Evolutionary conservation across 495 filamentous ascomycete species (phyloP).

Genomic region (Penicillium nucicola): DNA sequence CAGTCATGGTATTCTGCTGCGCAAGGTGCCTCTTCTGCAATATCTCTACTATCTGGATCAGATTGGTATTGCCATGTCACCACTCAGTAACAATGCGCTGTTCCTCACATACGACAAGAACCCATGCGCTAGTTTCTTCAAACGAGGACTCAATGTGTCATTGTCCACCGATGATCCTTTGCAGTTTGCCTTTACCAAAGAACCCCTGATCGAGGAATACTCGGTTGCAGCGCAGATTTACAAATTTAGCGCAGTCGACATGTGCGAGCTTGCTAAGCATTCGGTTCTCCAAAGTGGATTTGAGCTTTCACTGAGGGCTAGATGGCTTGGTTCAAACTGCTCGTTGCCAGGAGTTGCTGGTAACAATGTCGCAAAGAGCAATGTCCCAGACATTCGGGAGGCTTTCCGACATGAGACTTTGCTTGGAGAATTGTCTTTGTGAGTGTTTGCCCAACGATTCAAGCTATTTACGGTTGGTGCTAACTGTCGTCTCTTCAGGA

Average conservation of each 20-base stretch:
- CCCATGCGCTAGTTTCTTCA: conserved; percentile 92
- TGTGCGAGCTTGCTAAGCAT: conserved; percentile 97
- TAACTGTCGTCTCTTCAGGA: conserved; percentile 15
- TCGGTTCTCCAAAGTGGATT: conserved; percentile 94
- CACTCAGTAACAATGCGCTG: conserved; percentile 93
- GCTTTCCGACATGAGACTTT: conserved; percentile 84
- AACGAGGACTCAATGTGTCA: conserved; percentile 89
- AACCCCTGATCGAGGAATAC: conserved; percentile 97
- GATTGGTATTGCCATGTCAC: conserved; percentile 98
- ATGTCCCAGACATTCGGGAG: conserved; percentile 89
- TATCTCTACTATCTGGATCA: conserved; percentile 98
- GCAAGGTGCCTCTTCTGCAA: conserved; percentile 91
- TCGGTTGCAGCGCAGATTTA: conserved; percentile 98
- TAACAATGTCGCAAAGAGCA: conserved; percentile 91
- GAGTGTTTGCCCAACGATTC: conserved; percentile 23
- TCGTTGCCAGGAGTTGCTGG: conserved; percentile 70
- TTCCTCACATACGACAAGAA: conserved; percentile 98
- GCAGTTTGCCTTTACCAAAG: conserved; percentile 98
- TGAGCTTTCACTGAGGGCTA: conserved; percentile 79
- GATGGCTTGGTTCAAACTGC: conserved; percentile 81
- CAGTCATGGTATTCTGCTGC: conserved; percentile 86
- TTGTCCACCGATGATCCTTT: conserved; percentile 95
- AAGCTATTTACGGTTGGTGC: not conserved
- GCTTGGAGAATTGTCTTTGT: conserved; percentile 79
- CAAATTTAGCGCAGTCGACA: conserved; percentile 94